phyloP scores from a whole-genome alignment of 176 grass and related monocot species.

The Urochloa ruziziensis region DNA sequence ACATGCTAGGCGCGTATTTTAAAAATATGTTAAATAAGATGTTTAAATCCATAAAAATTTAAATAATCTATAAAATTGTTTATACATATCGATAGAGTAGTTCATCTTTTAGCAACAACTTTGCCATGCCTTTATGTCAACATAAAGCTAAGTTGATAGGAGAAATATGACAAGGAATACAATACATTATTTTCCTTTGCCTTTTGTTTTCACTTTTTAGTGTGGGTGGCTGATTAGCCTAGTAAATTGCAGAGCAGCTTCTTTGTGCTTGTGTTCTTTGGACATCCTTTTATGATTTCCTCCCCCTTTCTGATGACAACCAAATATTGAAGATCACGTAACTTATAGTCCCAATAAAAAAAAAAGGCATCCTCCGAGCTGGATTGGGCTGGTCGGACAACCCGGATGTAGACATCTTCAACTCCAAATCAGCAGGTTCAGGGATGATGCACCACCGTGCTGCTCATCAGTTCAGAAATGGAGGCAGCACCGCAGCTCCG shows the following conservation, averaged over 20 bases:
- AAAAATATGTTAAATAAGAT: too few relatives aligned
- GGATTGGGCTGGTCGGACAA: slow-evolving; percentile 21
- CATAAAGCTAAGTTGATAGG: slow-evolving; percentile 43
- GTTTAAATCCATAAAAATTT: too few relatives aligned
- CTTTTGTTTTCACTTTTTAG: background rate
- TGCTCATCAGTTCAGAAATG: slow-evolving; percentile 45
- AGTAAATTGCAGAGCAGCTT: background rate
- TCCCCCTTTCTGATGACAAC: background rate
- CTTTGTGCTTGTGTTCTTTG: background rate
- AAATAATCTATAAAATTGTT: too few relatives aligned
- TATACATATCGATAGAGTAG: too few relatives aligned
- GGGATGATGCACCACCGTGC: background rate
- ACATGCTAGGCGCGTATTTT: too few relatives aligned
- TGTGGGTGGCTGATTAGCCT: background rate
- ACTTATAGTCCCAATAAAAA: slow-evolving; percentile 43
- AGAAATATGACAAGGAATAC: background rate
- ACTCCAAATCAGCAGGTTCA: slow-evolving; percentile 48
- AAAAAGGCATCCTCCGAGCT: slow-evolving; percentile 15
- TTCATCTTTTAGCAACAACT: slow-evolving; percentile 17
- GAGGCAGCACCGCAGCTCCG: background rate
- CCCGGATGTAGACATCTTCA: slow-evolving; percentile 57
- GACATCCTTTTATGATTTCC: slow-evolving; percentile 6
- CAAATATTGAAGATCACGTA: slow-evolving; percentile 20
- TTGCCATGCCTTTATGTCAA: slow-evolving; percentile 34
- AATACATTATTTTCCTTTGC: background rate